These are phyloP conservation scores for Phytophthora sojae DNA, from an alignment of 352 stramenopile genomes.

Conservation along the genomic window DNA sequence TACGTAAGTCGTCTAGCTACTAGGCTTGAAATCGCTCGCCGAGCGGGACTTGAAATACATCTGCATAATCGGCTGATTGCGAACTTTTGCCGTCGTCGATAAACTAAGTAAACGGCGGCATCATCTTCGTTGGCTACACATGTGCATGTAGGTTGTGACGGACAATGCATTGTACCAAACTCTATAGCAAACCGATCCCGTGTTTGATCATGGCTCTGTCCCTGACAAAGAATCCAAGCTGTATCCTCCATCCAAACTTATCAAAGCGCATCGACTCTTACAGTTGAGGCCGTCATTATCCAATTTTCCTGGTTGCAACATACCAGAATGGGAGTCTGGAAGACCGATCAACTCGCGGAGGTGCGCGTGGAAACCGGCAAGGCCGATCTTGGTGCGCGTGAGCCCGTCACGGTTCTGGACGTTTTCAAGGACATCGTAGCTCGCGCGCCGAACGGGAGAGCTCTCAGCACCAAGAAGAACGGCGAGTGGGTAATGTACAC, in stretches of 20 bases:
- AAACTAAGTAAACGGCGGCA: not conserved
- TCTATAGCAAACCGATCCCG: not conserved
- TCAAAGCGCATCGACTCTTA: no score
- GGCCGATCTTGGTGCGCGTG: conserved; percentile 32
- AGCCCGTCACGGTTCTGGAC: conserved; percentile 44
- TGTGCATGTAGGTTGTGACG: not conserved
- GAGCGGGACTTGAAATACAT: no score
- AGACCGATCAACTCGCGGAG: conserved; percentile 4
- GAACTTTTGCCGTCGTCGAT: no score
- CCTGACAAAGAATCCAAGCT: not conserved
- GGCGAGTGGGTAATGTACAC: conserved; percentile 64
- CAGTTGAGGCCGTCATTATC: conserved; percentile 15
- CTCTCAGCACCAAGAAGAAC: conserved; percentile 52
- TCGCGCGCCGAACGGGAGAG: conserved; percentile 31
- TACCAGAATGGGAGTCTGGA: conserved; percentile 32
- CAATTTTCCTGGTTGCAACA: conserved; percentile 6
- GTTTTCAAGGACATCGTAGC: conserved; percentile 51
- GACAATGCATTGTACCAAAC: not conserved
- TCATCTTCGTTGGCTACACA: not conserved
- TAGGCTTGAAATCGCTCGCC: no score
- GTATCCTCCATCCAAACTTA: no score
- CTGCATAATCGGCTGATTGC: not conserved
- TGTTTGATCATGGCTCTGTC: not conserved
- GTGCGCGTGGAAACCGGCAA: conserved; percentile 14
- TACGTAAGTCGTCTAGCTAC: no score